phyloP scores from a whole-genome alignment of 2,329 filamentous ascomycete genomes.

The Paraphoma sp. region DNA sequence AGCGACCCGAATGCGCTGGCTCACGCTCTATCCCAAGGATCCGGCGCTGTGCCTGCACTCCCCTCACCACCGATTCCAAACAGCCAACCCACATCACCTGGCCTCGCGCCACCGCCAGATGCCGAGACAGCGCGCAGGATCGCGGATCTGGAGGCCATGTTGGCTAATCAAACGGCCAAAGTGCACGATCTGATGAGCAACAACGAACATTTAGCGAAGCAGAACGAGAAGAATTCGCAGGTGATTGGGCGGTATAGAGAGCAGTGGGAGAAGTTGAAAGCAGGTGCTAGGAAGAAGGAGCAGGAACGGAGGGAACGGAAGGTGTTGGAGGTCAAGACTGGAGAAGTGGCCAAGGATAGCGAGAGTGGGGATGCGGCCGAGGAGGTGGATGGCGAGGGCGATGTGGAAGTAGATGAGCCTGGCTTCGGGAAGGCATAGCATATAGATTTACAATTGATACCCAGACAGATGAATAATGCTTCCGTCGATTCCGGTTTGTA shows the following conservation, averaged over 20 bases:
- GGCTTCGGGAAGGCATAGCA: slow-evolving; percentile 37
- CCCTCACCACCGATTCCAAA: slow-evolving; percentile 22
- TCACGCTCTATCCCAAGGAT: slow-evolving; percentile 32
- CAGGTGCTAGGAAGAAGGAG: slow-evolving; percentile 59
- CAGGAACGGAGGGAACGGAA: slow-evolving; percentile 33
- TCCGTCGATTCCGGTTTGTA: too few relatives aligned
- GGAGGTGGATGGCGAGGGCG: slow-evolving; percentile 9
- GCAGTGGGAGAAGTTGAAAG: slow-evolving; percentile 73
- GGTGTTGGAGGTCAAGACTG: slow-evolving; percentile 15
- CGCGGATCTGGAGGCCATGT: slow-evolving; percentile 33
- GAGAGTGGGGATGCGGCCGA: slow-evolving; percentile 21
- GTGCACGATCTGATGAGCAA: slow-evolving; percentile 61
- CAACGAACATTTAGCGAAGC: slow-evolving; percentile 67
- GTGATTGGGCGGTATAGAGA: slow-evolving; percentile 65
- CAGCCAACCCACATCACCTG: slow-evolving; percentile 9
- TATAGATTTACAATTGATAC: background rate
- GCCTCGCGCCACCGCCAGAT: slow-evolving; percentile 8
- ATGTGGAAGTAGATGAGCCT: slow-evolving; percentile 24
- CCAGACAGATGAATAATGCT: background rate
- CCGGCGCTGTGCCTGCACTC: slow-evolving; percentile 25
- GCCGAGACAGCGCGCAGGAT: slow-evolving; percentile 24
- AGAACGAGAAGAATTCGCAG: slow-evolving; percentile 65
- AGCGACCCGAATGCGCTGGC: slow-evolving; percentile 37
- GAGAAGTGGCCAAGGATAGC: slow-evolving; percentile 20
- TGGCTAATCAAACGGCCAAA: slow-evolving; percentile 32